Evolutionary conservation across 768 basidiomycete genomes (phyloP).

Genomic region (Russula lepida): DNA sequence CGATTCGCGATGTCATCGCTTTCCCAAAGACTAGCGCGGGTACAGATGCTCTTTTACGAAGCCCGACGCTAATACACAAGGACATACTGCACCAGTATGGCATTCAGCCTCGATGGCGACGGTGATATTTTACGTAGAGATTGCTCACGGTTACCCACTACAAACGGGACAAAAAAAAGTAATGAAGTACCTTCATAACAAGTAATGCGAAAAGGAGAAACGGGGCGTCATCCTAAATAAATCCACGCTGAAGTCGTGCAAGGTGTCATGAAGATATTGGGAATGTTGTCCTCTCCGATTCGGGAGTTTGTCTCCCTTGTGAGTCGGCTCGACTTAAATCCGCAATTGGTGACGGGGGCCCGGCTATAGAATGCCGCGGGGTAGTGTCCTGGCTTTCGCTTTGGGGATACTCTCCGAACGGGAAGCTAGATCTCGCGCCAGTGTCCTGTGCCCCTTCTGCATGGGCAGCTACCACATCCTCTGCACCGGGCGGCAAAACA

Average conservation of each 20-base stretch:
- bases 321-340: slow-evolving; percentile 20
- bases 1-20: slow-evolving; percentile 93
- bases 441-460: slow-evolving; percentile 22
- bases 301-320: slow-evolving; percentile 27
- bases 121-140: slow-evolving; percentile 9
- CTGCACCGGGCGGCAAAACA: neutral
- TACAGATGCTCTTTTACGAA: slow-evolving; percentile 81
- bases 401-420: slow-evolving; percentile 35
- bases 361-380: slow-evolving; percentile 36
- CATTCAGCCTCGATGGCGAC: slow-evolving; percentile 32
- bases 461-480: neutral
- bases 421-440: slow-evolving; percentile 32
- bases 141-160: neutral
- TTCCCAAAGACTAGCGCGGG: slow-evolving; percentile 89
- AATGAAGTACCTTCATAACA: slow-evolving; percentile 3
- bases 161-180: neutral
- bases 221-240: neutral
- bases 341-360: slow-evolving; percentile 21
- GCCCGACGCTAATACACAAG: slow-evolving; percentile 55
- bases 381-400: slow-evolving; percentile 35
- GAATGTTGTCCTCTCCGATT: slow-evolving; percentile 26
- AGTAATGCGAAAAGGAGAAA: neutral
- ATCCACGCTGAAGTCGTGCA: neutral
- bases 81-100: slow-evolving; percentile 58
- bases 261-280: slow-evolving; percentile 22